Evolutionary conservation across 495 filamentous ascomycete species (phyloP).

Genomic region (Astrocystis sublimbata): DNA sequence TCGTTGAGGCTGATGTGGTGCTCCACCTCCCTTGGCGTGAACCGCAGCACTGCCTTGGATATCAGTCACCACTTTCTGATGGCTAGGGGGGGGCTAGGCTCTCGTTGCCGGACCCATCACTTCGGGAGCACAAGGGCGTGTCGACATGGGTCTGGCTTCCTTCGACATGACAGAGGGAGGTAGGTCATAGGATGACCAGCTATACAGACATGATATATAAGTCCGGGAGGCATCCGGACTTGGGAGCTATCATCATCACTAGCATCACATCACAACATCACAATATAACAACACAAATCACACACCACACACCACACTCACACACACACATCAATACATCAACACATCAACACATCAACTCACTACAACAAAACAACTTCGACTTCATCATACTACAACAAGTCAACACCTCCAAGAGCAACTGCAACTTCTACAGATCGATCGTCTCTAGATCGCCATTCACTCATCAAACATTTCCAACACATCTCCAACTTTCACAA

Average conservation of each 20-base stretch:
- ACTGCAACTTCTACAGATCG: neutral
- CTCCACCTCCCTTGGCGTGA: conserved; percentile 15
- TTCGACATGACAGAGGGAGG: no score
- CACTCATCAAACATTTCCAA: neutral
- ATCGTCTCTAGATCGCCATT: conserved; percentile 1
- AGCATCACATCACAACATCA: neutral
- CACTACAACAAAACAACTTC: neutral
- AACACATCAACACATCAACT: neutral
- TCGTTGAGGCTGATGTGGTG: conserved; percentile 21
- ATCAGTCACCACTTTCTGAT: conserved; percentile 11
- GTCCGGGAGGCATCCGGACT: conserved; percentile 13
- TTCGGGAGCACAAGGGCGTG: neutral
- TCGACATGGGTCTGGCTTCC: conserved; percentile 7
- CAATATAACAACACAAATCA: neutral
- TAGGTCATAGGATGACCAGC: conserved; percentile 5
- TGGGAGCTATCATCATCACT: conserved; percentile 1
- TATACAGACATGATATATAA: no score
- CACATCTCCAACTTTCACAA: conserved; percentile 15
- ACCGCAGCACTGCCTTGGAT: conserved; percentile 21
- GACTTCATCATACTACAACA: conserved; percentile 3
- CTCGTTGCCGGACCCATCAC: conserved; percentile 17
- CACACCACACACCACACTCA: no score
- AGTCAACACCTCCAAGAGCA: neutral
- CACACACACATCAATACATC: neutral
- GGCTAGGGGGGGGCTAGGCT: conserved; percentile 10